Evolutionary conservation across 2,329 filamentous ascomycete species (phyloP), one percentile per base, ranked within the genome.

Genomic region (Apiospora rasikravindrae): DNA sequence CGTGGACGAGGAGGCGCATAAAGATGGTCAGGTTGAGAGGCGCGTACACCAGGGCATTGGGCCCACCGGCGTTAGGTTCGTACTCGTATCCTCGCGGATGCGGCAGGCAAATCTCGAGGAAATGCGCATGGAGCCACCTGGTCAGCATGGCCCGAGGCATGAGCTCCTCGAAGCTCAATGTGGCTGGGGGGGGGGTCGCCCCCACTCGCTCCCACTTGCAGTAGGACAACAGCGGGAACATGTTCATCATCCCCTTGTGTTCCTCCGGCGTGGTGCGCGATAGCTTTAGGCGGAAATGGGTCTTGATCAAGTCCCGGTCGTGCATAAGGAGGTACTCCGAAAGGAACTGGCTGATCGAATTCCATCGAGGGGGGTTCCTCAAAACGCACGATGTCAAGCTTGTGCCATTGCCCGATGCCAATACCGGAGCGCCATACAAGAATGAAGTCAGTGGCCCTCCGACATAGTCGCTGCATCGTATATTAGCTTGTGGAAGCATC

Each of bases 311-410:
- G 24, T 73, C 42, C 22, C 67, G 71, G 66, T 80, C 74, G 26
- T 76, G 49, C 78, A 81, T 80, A 47, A 81, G 72, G 4, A 80
- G 66, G 57, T 80, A 77, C 67, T 81, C 79, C 4, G 79, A 72
- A 67, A 78, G 78, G 57, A 79, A 79, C 10, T 77, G 71, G 13
- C 77, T 70, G 68, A 79, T 74, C 26, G 68, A 71, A 0, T 72
- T 33, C 72, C 79, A 81, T 57, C 70, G 67, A 29, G 76, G 74
- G 2, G 78, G 74, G 69, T 80, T 80, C n/a, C 6, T 53, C 24
- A 53, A 16, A 4, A 53, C 49, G n/a, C n/a, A n/a, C 4, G 10
- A 29, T 4, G 49, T 16, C 11, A 53, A 1, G 13, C 49, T 24
- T 0, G 49, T 53, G 0, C 49, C 49, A 26, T 29, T 0, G 11